phyloP scores from a whole-genome alignment of 176 grass and related monocot species.

The Pontederia crassipes region DNA sequence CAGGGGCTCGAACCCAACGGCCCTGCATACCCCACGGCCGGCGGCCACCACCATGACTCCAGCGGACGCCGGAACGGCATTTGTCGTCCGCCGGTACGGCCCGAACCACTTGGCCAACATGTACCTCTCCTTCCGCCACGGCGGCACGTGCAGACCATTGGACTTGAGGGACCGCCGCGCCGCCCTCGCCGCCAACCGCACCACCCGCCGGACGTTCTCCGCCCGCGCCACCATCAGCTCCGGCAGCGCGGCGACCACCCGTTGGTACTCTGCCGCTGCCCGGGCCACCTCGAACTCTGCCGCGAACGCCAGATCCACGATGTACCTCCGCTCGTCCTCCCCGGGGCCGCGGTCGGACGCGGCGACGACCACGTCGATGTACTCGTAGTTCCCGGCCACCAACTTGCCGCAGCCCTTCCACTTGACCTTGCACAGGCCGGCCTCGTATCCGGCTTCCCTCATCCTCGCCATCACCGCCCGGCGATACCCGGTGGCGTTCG shows the following conservation, averaged over 20 bases:
- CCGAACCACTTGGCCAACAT: constrained; percentile 97
- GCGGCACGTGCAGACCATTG: constrained; percentile 64
- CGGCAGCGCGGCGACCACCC: constrained; percentile 34
- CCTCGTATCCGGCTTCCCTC: constrained; percentile 26
- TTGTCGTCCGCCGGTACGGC: constrained; percentile 52
- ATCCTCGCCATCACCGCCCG: constrained; percentile 28
- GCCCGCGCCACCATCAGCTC: constrained; percentile 35
- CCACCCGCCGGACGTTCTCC: constrained; percentile 43
- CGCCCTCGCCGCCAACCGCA: constrained; percentile 38
- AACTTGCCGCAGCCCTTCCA: constrained; percentile 26
- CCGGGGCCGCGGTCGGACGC: background rate
- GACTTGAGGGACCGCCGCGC: constrained; percentile 45
- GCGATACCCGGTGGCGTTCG: constrained; percentile 11
- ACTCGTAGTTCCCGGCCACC: constrained; percentile 31
- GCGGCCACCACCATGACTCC: background rate
- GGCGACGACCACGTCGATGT: constrained; percentile 28
- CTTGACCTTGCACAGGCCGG: constrained; percentile 34
- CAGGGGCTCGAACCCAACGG: background rate
- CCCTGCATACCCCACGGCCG: constrained; percentile 18
- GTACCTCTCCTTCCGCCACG: constrained; percentile 81
- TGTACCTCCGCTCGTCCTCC: constrained; percentile 45
- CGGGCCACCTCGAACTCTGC: constrained; percentile 66
- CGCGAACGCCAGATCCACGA: constrained; percentile 70
- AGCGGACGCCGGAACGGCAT: background rate
- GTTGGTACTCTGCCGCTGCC: constrained; percentile 48